These are phyloP conservation scores for Tolypocladium nubicola DNA, from an alignment of 2,329 filamentous ascomycete genomes.

Conservation along the genomic window DNA sequence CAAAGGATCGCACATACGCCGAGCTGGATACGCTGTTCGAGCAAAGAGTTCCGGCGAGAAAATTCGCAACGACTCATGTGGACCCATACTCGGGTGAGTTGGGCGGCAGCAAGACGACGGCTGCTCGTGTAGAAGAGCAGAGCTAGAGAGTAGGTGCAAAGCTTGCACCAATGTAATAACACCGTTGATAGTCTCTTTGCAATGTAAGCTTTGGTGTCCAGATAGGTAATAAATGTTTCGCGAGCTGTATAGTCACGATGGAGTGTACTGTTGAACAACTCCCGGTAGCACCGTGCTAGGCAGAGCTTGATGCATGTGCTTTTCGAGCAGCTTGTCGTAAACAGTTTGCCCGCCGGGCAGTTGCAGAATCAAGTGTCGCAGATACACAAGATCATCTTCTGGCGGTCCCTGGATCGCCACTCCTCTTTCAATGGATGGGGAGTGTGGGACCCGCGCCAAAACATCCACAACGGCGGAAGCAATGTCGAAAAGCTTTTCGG, in stretches of 20 bases:
- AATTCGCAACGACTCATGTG: constrained; percentile 23
- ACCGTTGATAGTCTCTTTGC: not conserved
- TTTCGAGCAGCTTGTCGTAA: constrained; percentile 27
- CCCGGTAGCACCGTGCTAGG: constrained; percentile 6
- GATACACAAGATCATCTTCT: constrained; percentile 26
- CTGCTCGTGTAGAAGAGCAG: not conserved
- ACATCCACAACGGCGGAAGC: constrained; percentile 34
- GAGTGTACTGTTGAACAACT: not conserved
- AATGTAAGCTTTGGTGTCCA: not conserved
- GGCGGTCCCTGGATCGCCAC: constrained; percentile 15
- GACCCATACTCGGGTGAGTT: constrained; percentile 19
- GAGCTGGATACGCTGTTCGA: constrained; percentile 26
- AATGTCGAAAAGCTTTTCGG: constrained; percentile 35
- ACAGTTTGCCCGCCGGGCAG: constrained; percentile 25
- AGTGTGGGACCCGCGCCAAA: constrained; percentile 27
- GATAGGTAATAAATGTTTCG: not conserved
- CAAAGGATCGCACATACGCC: constrained; percentile 35
- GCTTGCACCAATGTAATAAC: not conserved
- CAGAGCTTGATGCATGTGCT: constrained; percentile 26
- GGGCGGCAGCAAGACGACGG: not conserved
- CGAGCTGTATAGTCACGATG: not conserved
- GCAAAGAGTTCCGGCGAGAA: constrained; percentile 16
- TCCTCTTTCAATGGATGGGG: constrained; percentile 13
- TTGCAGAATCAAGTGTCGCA: constrained; percentile 24
- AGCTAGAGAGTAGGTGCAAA: not conserved